phyloP scores from a whole-genome alignment of 495 filamentous ascomycete species.

The Glutinoglossum americanum region DNA sequence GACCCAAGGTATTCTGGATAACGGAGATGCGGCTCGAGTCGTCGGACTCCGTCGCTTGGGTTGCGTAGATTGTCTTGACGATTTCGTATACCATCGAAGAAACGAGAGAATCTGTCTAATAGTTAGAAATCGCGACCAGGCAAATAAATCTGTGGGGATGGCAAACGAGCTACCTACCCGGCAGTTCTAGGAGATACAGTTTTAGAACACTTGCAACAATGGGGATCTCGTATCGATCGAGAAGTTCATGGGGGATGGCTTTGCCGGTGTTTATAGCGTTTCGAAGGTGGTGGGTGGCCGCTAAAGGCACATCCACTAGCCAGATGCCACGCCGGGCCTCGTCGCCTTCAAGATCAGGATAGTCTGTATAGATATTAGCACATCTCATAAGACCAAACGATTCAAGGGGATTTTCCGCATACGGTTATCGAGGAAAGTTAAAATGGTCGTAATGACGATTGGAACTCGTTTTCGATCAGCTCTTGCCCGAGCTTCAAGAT shows the following conservation, averaged over 20 bases:
- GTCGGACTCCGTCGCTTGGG: conserved; percentile 46
- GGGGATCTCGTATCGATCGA: conserved; percentile 76
- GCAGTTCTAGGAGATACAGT: conserved; percentile 87
- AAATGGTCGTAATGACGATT: conserved; percentile 71
- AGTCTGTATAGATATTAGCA: conserved; percentile 28
- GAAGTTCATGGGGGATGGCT: conserved; percentile 46
- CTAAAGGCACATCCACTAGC: conserved; percentile 76
- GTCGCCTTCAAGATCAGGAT: conserved; percentile 93
- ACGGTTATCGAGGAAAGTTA: conserved; percentile 86
- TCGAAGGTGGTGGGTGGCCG: conserved; percentile 68
- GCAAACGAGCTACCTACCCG: conserved; percentile 34
- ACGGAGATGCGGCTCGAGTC: conserved; percentile 63
- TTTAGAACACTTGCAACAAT: conserved; percentile 87
- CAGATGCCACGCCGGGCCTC: conserved; percentile 83
- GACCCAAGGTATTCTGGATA: conserved; percentile 84
- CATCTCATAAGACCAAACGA: conserved; percentile 7
- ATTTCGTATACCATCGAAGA: conserved; percentile 98
- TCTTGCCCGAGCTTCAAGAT: conserved; percentile 80
- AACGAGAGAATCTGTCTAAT: conserved; percentile 62
- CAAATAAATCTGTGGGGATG: background rate
- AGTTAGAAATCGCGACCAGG: conserved; percentile 1
- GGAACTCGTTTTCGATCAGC: conserved; percentile 92
- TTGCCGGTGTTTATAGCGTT: conserved; percentile 75
- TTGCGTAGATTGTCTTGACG: conserved; percentile 87
- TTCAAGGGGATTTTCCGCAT: conserved; percentile 13